phyloP scores from a whole-genome alignment of 805 yeast genomes.

The Debaryomyces prosopidis region DNA sequence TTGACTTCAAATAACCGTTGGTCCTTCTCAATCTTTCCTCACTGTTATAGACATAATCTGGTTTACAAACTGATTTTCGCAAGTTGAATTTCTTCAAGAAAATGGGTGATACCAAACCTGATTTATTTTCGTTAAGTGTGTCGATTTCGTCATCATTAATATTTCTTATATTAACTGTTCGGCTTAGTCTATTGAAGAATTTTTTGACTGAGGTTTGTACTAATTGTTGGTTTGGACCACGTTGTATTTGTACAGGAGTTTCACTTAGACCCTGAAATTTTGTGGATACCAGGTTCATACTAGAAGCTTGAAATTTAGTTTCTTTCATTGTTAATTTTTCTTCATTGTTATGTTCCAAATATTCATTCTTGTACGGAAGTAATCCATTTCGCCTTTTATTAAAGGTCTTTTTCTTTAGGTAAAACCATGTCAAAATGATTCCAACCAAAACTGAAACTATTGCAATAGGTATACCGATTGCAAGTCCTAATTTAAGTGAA shows the following conservation, averaged over 20 bases:
- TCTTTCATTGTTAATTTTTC: constrained; percentile 1
- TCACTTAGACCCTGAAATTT: background rate
- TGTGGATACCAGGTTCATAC: background rate
- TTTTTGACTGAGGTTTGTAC: constrained; percentile 16
- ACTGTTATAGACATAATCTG: background rate
- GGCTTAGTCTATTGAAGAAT: constrained; percentile 23
- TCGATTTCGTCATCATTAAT: constrained; percentile 1
- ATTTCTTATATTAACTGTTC: constrained; percentile 21
- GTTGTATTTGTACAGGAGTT: background rate
- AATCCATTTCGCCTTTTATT: constrained; percentile 9
- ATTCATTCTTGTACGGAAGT: constrained; percentile 9
- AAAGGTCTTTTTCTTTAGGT: constrained; percentile 15
- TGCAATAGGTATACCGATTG: constrained; percentile 33
- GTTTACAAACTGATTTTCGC: constrained; percentile 11
- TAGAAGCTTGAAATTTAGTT: background rate
- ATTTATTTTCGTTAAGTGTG: background rate
- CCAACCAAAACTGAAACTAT: constrained; percentile 22
- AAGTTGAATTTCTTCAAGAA: constrained; percentile 34
- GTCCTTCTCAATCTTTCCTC: background rate
- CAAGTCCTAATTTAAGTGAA: constrained; percentile 27
- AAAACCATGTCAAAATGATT: constrained; percentile 20
- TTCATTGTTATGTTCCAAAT: constrained; percentile 1
- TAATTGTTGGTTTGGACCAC: constrained; percentile 2
- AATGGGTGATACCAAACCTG: constrained; percentile 26
- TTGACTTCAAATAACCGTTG: constrained; percentile 2